Percentiles rank a stretch among this genome's conserved stretches.
phyloP scores from a whole-genome alignment of 2,329 filamentous ascomycete genomes.

The Fusarium sp. region DNA sequence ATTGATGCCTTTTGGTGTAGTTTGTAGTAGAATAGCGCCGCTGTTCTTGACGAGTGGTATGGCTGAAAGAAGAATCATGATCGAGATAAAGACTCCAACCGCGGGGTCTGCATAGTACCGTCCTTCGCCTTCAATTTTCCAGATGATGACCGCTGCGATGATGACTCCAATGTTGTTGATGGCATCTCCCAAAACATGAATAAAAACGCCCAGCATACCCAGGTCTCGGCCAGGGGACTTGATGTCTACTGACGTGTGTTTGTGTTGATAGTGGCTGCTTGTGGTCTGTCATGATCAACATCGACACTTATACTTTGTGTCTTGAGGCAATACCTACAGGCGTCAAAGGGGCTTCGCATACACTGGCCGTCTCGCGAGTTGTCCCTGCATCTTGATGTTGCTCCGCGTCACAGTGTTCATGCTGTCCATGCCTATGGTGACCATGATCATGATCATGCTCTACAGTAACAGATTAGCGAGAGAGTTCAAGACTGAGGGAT shows the following conservation, averaged over 20 bases:
- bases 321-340: conserved; percentile 27
- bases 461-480: conserved; percentile 16
- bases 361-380: conserved; percentile 14
- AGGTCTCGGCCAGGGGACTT: conserved; percentile 64
- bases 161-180: conserved; percentile 83
- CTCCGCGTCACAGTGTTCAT: conserved; percentile 3
- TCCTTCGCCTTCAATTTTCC: conserved; percentile 66
- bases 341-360: conserved; percentile 25
- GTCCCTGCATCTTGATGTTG: conserved; percentile 16
- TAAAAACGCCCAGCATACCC: conserved; percentile 76
- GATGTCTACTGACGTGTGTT: conserved; percentile 53
- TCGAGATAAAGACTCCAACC: conserved; percentile 73
- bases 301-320: neutral
- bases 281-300: conserved; percentile 33
- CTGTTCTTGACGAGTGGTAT: conserved; percentile 70
- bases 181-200: conserved; percentile 78
- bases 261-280: conserved; percentile 60
- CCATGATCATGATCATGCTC: conserved; percentile 54
- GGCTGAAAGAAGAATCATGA: conserved; percentile 77
- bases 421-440: conserved; percentile 47
- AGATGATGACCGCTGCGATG: conserved; percentile 74
- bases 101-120: conserved; percentile 79
- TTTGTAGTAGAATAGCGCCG: conserved; percentile 75
- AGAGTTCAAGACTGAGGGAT: neutral
- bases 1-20: conserved; percentile 69